These are phyloP conservation scores for Schwanniomyces vanrijiae DNA, from an alignment of 805 yeast genomes.

Conservation along the genomic window DNA sequence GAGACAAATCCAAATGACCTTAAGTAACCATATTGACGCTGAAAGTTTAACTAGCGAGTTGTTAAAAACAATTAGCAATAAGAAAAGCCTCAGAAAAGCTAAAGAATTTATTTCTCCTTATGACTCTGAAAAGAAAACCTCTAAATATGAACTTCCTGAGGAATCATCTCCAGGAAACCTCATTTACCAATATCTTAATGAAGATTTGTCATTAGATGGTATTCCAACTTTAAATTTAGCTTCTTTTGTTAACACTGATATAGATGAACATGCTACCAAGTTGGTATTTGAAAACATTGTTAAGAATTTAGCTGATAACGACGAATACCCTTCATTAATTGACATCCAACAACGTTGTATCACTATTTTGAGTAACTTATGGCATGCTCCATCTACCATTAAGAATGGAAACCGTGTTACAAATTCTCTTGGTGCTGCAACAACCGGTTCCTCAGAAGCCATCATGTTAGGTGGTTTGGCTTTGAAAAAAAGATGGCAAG, in stretches of 20 bases:
- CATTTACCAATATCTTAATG: slow-evolving; percentile 65
- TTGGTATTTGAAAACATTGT: slow-evolving; percentile 70
- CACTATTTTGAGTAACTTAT: slow-evolving; percentile 71
- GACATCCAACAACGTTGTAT: slow-evolving; percentile 82
- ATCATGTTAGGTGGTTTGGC: slow-evolving; percentile 93
- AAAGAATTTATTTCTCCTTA: slow-evolving; percentile 34
- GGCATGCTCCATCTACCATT: slow-evolving; percentile 63
- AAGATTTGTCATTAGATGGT: slow-evolving; percentile 81
- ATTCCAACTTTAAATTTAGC: slow-evolving; percentile 83
- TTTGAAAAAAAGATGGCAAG: slow-evolving; percentile 88
- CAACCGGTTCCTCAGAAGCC: slow-evolving; percentile 94
- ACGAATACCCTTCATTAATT: slow-evolving; percentile 85
- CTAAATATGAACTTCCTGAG: slow-evolving; percentile 63
- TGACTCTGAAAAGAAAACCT: slow-evolving; percentile 31
- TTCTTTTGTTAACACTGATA: slow-evolving; percentile 79
- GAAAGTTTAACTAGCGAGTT: slow-evolving; percentile 39
- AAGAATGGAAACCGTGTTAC: slow-evolving; percentile 29
- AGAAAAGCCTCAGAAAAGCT: slow-evolving; percentile 18
- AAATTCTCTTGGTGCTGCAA: slow-evolving; percentile 76
- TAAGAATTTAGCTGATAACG: slow-evolving; percentile 89
- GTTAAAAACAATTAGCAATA: slow-evolving; percentile 20
- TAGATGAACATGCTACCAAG: slow-evolving; percentile 41
- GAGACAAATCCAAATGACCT: slow-evolving; percentile 32
- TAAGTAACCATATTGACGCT: slow-evolving; percentile 46
- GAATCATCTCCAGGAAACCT: slow-evolving; percentile 50